Evolutionary conservation across 257 asterid genomes (phyloP), one percentile per base, ranked within the genome.

Genomic region (Leonotis leonurus): DNA sequence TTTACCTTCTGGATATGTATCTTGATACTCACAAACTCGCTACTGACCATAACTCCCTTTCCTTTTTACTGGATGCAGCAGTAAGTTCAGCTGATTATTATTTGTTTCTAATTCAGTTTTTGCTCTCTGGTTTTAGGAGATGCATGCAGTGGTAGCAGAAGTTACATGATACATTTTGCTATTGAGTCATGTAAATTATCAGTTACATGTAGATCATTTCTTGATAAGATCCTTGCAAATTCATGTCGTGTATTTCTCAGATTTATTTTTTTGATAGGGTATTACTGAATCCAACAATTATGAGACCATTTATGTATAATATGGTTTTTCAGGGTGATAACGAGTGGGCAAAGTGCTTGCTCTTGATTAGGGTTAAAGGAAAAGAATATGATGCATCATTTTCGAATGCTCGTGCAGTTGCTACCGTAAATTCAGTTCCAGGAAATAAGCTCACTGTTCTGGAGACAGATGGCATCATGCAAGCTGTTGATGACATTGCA

Each of bases 351-450:
- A 89, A 78, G 73, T 89, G 89, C 86, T 78, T 89, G 76, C 89
- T 93, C 70, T 80, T 89, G 67, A 83, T 83, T 59, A 83, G 99
- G 82, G 81, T 83, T 68, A 85, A 82, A 74, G 99, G 99, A 30
- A 87, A 81, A 77, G 99, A 93, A 78, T 93, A 89, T 74, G 97
- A 93, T 69, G 90, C 87, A 25, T 89, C 99, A 58, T 93, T 93
- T 74, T 87, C 89, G 33, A 93, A 93, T 85, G 91, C 96, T 53
- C 96, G 99, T 53, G 92, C 95, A 48, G 83, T 93, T 77, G 81
- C 85, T 69, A 77, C 85, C 18, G 83, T 77, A 53, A 85, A 88
- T 77, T 58, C 83, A 68, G 75, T 73, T 73, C 81, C 85, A 8
- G 85, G 95, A 66, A 85, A 75, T 74, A 85, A 79, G 66, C 70